Percentiles rank a stretch among this genome's conserved stretches.
These are phyloP conservation scores for Zea mays DNA, from an alignment of 176 grass and related monocot genomes.

Conservation along the genomic window Zm-B73-REFERENCE-NAM-5.0 NC_050096.1:24683501-24684000, in stretches of 20 bases:
- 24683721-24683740: background rate
- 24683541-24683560: background rate
- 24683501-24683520: background rate
- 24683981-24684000: no score
- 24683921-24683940: no score
- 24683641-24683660: accelerated
- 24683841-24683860: no score
- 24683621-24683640: background rate
- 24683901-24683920: no score
- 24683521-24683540: background rate
- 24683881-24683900: no score
- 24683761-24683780: background rate
- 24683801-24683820: background rate
- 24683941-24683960: no score
- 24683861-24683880: no score
- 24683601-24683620: background rate
- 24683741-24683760: background rate
- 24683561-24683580: background rate
- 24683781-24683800: background rate
- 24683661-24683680: background rate
- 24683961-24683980: no score
- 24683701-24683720: background rate
- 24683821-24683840: background rate
- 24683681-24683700: background rate
- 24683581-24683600: background rate